Conservation (phyloP, 495 filamentous ascomycete genomes). For the Parachaetomium inaequale region DNA sequence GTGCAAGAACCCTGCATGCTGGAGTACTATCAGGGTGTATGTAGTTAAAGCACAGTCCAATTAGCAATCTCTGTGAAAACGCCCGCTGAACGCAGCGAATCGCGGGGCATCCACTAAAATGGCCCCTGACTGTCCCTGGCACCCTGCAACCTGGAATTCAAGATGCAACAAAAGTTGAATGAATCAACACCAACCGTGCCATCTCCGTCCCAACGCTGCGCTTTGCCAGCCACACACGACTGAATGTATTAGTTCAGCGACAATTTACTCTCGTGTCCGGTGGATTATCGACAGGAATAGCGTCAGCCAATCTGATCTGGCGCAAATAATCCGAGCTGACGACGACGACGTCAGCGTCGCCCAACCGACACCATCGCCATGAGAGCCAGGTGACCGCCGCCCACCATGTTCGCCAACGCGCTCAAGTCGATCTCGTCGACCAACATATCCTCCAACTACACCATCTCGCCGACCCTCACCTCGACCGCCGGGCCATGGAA, state of each 20-base stretch:
- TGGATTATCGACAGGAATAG: not conserved
- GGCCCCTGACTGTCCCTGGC: not conserved
- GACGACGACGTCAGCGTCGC: not conserved
- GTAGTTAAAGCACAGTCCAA: not conserved
- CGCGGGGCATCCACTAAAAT: not conserved
- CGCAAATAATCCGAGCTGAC: not conserved
- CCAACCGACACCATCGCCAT: conserved; percentile 15
- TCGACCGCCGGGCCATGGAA: conserved; percentile 89
- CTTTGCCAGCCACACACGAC: not conserved
- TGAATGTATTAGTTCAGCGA: not conserved
- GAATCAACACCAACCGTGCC: not conserved
- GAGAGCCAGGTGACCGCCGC: conserved; percentile 18
- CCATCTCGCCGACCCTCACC: conserved; percentile 62
- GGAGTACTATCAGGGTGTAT: not conserved
- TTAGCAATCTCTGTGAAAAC: not conserved
- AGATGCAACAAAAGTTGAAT: conserved; percentile 2
- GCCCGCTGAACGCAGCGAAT: not conserved
- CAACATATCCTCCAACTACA: conserved; percentile 89
- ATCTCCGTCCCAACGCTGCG: not conserved
- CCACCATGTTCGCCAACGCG: conserved; percentile 82
- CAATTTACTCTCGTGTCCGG: not conserved
- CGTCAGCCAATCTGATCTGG: not conserved
- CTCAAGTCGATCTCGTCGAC: conserved; percentile 84
- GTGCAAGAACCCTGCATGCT: too few species aligned
- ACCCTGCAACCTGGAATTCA: not conserved